A percentile compares a stretch with the other conserved stretches of the same genome.
phyloP scores from a whole-genome alignment of 2,329 filamentous ascomycete species.

The Pseudogymnoascus sp. region DNA sequence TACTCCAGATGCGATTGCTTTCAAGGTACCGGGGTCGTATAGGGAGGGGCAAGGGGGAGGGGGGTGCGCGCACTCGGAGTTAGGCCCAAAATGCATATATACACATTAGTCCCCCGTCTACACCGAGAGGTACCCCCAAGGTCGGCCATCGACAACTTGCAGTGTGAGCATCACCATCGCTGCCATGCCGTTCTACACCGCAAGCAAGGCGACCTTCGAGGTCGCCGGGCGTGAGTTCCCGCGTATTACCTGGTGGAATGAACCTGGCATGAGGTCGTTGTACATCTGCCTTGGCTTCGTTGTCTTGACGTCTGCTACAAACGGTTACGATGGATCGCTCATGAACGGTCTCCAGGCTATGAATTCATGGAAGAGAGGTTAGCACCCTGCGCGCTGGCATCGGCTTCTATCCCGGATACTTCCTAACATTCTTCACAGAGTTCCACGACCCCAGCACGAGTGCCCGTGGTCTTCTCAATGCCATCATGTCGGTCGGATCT shows the following conservation, averaged over 20 bases:
- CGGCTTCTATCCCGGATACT: not conserved
- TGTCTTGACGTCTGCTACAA: slow-evolving; percentile 42
- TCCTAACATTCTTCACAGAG: slow-evolving; percentile 5
- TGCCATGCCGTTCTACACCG: slow-evolving; percentile 18
- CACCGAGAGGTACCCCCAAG: not conserved
- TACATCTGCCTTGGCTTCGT: slow-evolving; percentile 39
- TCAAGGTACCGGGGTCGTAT: not conserved
- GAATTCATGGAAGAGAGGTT: slow-evolving; percentile 28
- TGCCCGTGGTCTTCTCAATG: slow-evolving; percentile 37
- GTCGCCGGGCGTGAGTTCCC: slow-evolving; percentile 26
- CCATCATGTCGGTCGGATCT: slow-evolving; percentile 43
- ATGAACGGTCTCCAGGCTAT: slow-evolving; percentile 34
- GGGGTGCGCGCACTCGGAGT: not conserved
- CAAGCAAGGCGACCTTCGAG: slow-evolving; percentile 24
- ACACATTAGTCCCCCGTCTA: not conserved
- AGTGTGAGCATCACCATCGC: not conserved
- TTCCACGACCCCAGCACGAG: slow-evolving; percentile 25
- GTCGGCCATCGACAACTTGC: not conserved
- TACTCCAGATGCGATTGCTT: not conserved
- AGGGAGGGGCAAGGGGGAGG: not conserved
- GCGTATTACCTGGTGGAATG: slow-evolving; percentile 42
- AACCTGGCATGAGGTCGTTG: slow-evolving; percentile 48
- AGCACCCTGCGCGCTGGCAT: slow-evolving; percentile 17
- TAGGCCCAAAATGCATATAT: not conserved
- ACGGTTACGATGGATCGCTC: slow-evolving; percentile 42